phyloP scores from a whole-genome alignment of 2,329 filamentous ascomycete genomes.

The Penicillium sp. region DNA sequence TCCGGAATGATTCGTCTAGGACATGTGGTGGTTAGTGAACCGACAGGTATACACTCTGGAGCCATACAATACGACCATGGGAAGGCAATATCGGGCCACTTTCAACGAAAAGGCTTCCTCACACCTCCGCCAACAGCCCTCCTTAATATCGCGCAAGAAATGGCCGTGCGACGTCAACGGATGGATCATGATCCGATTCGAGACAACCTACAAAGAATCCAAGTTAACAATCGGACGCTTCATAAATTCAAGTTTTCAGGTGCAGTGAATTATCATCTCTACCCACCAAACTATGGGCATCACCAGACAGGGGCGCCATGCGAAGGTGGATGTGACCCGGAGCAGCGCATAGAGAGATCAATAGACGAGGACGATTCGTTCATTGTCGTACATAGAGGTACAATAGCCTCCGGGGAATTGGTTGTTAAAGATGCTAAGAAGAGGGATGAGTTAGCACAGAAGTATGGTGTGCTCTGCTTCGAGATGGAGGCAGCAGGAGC shows the following conservation, averaged over 20 bases:
- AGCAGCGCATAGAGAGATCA: neutral
- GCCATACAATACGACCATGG: slow-evolving; percentile 7
- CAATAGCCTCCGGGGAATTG: slow-evolving; percentile 20
- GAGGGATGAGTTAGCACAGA: slow-evolving; percentile 11
- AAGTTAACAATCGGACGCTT: neutral
- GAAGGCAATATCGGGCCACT: neutral
- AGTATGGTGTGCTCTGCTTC: slow-evolving; percentile 10
- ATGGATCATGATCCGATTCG: neutral
- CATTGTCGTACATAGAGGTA: slow-evolving; percentile 12
- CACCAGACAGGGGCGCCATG: neutral
- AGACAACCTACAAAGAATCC: neutral
- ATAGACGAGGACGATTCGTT: neutral
- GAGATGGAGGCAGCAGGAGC: no score
- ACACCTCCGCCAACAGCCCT: neutral
- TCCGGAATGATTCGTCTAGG: slow-evolving; percentile 16
- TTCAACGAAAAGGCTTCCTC: neutral
- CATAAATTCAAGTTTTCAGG: neutral
- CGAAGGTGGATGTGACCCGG: neutral
- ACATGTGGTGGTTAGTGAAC: slow-evolving; percentile 23
- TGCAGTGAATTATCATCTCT: neutral
- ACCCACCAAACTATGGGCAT: neutral
- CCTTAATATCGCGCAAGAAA: neutral
- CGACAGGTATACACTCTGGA: neutral
- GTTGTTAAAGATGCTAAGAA: slow-evolving; percentile 18
- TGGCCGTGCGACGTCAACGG: neutral